Evolutionary conservation across 768 basidiomycete genomes (phyloP).

Genomic region (Tulasnella sp.): DNA sequence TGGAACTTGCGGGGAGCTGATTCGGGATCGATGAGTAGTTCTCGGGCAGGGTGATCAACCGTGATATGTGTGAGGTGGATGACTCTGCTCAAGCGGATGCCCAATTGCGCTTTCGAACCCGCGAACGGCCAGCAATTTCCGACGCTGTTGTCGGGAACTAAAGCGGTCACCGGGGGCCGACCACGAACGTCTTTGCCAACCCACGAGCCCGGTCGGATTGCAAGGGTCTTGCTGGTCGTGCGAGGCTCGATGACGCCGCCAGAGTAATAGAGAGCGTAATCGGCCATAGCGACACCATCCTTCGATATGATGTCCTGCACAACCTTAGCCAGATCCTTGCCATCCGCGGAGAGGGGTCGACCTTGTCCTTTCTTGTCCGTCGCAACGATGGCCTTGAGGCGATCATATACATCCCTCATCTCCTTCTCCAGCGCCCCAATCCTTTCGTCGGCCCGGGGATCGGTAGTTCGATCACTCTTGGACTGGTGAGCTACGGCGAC

Average conservation of each 20-base stretch:
- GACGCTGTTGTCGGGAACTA: constrained; percentile 73
- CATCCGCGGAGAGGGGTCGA: constrained; percentile 32
- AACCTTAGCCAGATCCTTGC: constrained; percentile 58
- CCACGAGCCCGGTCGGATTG: constrained; percentile 39
- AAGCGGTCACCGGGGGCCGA: constrained; percentile 71
- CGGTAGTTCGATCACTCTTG: neutral
- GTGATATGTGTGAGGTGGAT: constrained; percentile 55
- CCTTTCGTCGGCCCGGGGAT: neutral
- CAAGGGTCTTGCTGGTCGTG: constrained; percentile 71
- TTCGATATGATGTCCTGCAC: constrained; percentile 73
- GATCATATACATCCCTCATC: constrained; percentile 7
- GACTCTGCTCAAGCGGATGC: constrained; percentile 60
- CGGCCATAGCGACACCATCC: constrained; percentile 69
- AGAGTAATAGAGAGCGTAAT: constrained; percentile 75
- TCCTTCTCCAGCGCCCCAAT: neutral
- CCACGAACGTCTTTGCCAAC: constrained; percentile 48
- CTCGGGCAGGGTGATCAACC: constrained; percentile 76
- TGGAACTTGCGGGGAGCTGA: constrained; percentile 68
- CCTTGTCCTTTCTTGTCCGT: constrained; percentile 2
- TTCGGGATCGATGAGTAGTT: constrained; percentile 69
- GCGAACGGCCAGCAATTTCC: constrained; percentile 93
- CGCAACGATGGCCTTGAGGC: neutral
- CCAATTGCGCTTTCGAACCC: constrained; percentile 68
- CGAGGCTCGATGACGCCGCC: constrained; percentile 73
- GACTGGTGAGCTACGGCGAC: neutral